Percentiles rank a stretch among this genome's conserved stretches.
Evolutionary conservation across 1,284 basidiomycete species (phyloP).

Genomic region (Irpex rosettiformis): DNA sequence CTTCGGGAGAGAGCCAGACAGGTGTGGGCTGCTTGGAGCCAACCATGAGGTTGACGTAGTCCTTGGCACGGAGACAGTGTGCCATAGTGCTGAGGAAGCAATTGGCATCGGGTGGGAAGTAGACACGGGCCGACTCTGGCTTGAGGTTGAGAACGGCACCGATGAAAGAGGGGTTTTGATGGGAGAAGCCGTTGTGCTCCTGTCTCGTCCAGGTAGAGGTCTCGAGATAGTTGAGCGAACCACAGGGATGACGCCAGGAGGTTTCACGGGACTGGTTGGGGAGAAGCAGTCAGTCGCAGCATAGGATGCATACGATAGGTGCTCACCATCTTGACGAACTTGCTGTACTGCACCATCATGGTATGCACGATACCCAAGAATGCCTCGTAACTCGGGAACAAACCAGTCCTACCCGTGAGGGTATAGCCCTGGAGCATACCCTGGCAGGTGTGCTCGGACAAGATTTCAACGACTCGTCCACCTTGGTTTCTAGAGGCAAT

Average conservation of each 20-base stretch:
- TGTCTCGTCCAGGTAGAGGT: constrained; percentile 86
- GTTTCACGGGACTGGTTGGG: constrained; percentile 54
- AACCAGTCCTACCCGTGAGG: constrained; percentile 74
- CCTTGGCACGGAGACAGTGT: constrained; percentile 80
- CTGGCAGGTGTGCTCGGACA: constrained; percentile 86
- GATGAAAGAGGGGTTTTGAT: constrained; percentile 86
- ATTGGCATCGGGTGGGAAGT: constrained; percentile 89
- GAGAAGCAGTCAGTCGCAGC: constrained; percentile 11
- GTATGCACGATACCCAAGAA: constrained; percentile 78
- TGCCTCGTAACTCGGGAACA: constrained; percentile 89
- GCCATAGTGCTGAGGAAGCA: constrained; percentile 77
- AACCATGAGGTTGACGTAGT: constrained; percentile 85
- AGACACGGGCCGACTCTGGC: constrained; percentile 72
- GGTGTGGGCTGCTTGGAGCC: constrained; percentile 80
- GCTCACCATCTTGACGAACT: constrained; percentile 72
- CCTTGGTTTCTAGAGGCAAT: constrained; percentile 55
- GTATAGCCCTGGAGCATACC: constrained; percentile 88
- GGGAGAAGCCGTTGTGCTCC: constrained; percentile 78
- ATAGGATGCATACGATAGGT: constrained; percentile 24
- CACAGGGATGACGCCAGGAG: constrained; percentile 67
- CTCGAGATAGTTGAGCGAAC: constrained; percentile 83
- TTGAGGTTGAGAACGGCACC: constrained; percentile 80
- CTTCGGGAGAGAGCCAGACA: constrained; percentile 65
- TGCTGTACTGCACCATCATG: constrained; percentile 84
- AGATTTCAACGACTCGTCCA: constrained; percentile 83